Percentiles rank a stretch among this genome's conserved stretches.
Conservation (phyloP, 176 grass and related monocot species). For the Raddia distichophylla region DNA sequence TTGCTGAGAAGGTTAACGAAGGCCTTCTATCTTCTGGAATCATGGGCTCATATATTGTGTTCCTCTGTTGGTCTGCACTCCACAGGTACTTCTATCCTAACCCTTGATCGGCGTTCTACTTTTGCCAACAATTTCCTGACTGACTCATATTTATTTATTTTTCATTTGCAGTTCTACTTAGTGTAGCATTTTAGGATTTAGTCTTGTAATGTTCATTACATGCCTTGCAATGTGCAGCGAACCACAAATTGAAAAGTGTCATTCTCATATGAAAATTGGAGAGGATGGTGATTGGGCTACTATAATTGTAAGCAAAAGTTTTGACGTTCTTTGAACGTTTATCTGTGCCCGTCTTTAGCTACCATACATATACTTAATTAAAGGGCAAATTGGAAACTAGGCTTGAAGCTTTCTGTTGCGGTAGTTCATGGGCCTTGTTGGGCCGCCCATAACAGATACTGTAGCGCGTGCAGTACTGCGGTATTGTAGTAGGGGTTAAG, state of each 20-base stretch:
- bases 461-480: too few relatives aligned
- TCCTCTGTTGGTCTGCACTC: slow-evolving; percentile 94
- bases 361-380: not conserved
- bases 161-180: not conserved
- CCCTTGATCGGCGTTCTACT: not conserved
- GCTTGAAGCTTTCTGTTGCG: too few relatives aligned
- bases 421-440: too few relatives aligned
- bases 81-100: slow-evolving; percentile 65
- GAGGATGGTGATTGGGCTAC: slow-evolving; percentile 62
- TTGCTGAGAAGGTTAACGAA: slow-evolving; percentile 65
- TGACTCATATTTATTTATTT: not conserved
- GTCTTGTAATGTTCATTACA: slow-evolving; percentile 1
- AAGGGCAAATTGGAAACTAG: not conserved
- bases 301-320: slow-evolving; percentile 59
- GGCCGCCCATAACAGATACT: too few relatives aligned
- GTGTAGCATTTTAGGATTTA: slow-evolving; percentile 3
- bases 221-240: slow-evolving; percentile 50
- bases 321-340: not conserved
- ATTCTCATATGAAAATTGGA: slow-evolving; percentile 53
- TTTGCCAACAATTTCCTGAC: not conserved
- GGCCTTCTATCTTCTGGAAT: slow-evolving; percentile 94
- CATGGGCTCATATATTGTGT: slow-evolving; percentile 80
- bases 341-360: not conserved
- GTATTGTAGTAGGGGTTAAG: too few relatives aligned
- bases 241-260: slow-evolving; percentile 64